These are phyloP conservation scores for Microbotryomycetes sp. DNA, from an alignment of 1,284 basidiomycete genomes.

Conservation along the genomic window DNA sequence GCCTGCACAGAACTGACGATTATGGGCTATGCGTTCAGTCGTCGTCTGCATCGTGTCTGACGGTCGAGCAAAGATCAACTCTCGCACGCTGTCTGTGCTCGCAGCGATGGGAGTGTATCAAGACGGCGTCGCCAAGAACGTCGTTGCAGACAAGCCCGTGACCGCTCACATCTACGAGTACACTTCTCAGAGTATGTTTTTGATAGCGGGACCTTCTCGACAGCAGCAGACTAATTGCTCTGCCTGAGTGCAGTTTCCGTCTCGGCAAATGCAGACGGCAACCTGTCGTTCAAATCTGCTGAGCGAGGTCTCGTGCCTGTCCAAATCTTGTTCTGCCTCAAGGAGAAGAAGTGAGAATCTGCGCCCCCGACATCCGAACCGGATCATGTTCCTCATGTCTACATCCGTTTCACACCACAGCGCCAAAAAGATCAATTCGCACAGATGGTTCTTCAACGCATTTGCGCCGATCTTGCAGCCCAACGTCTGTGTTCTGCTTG, in stretches of 20 bases:
- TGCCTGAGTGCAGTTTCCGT: neutral
- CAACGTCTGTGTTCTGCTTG: conserved; percentile 81
- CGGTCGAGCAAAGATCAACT: conserved; percentile 77
- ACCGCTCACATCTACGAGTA: conserved; percentile 89
- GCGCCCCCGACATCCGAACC: conserved; percentile 5
- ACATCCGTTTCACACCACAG: conserved; percentile 21
- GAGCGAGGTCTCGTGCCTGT: conserved; percentile 77
- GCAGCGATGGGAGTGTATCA: conserved; percentile 77
- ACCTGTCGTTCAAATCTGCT: conserved; percentile 71
- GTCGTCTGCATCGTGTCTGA: conserved; percentile 85
- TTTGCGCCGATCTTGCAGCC: conserved; percentile 58
- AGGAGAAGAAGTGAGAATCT: conserved; percentile 62
- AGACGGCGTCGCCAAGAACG: conserved; percentile 87
- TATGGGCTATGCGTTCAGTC: too few species aligned
- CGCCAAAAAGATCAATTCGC: conserved; percentile 68
- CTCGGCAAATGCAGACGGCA: conserved; percentile 45
- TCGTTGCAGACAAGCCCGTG: conserved; percentile 77
- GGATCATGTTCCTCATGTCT: conserved; percentile 1
- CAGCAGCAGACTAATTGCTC: neutral
- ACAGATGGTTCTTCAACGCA: conserved; percentile 93
- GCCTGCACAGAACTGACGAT: neutral
- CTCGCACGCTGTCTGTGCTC: conserved; percentile 66
- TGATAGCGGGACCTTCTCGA: neutral
- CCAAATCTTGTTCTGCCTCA: conserved; percentile 73
- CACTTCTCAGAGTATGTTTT: conserved; percentile 67